Base-by-base conservation (phyloP, 495 filamentous ascomycete genomes). In the Neurospora sp. region DNA sequence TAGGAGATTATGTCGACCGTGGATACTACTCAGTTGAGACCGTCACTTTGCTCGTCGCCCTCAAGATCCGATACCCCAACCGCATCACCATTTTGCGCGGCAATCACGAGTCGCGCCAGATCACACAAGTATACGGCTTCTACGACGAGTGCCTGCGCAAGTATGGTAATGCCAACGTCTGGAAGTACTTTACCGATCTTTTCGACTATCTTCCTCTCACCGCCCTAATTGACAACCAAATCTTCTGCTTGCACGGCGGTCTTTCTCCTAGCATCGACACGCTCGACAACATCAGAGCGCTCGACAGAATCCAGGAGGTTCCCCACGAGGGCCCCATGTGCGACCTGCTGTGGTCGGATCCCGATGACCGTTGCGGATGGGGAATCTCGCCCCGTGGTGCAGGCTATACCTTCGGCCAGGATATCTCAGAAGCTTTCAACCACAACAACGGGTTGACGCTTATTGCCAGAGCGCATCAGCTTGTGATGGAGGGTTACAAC, bases 271-370 rank as follows among this genome's bases (percentile, higher is more conserved):
- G 92, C 80, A 98, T 99, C 79, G 96, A 99, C 83, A 98, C 96
- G 37, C 90, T 99, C 41, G 96, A 99, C 85, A 98, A 99, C 83
- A 99, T 99, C 80, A 88, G 95, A 75, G 93, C 93, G 16, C 89
- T 99, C 37, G 96, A 99, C 80, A 89, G 96, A 69, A 97, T 98
- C 78, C 96, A 99, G 84, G 96, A 99, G 85, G 96, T 99, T 42
- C 96, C 96, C 35, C 96, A 99, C 76, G 96, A 99, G 81, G 96
- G 96, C 14, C 96, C 96, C 69, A 99, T 99, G 96, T 99, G 96
- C 83, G 96, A 99, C 80, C 83, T 99, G 71, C 88, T 99, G 69
- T 99, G 96, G 96, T 96, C 93, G 77, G 96, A 99, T 83, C 96
- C 96, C 71, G 96, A 99, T 86, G 96, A 99, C 84, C 88, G 96